Base-by-base conservation (phyloP, 140 eudicot genomes). In the Anethum foeniculum region DNA sequence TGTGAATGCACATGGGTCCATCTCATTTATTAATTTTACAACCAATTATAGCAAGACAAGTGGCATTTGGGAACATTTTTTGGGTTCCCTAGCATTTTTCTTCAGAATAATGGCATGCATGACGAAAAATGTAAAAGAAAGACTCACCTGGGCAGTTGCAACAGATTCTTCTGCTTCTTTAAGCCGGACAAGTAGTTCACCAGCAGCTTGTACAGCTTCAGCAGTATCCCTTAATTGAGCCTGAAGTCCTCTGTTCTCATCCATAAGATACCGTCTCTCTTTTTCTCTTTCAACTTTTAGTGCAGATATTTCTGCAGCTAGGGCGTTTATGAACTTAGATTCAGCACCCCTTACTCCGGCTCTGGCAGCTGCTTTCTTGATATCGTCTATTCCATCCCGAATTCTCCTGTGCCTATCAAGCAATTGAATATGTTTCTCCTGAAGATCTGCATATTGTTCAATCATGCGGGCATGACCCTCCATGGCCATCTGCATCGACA, bases 191-290 rank as follows among this genome's bases (percentile, higher is more conserved):
- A 95, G 96, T 43, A 95, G 84, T 79, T 95, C 99, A 71, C 99
- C 89, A 68, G 99, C 99, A 80, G 99, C 97, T 83, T 90, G 93
- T 75, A 95, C 92, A 80, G 99, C 99, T 79, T 95, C 99, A 73
- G 89, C 93, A 23, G 99, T 95, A 87, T 95, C 97, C 83, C 87
- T 88, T 78, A 95, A 80, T 73, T 95, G 99, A 48, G 96, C 91
- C 77, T 87, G 93, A 74, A 95, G 97, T 34, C 90, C 93, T 83
- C 83, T 92, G 75, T 81, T 92, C 87, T 95, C 99, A 71, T 95
- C 96, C 86, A 84, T 89, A 52, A 85, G 90, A 62, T 85, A 83
- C 43, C 81, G 82, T 49, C 91, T 87, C 81, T 95, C 99, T 41
- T 84, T 95, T 77, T 95, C 97, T 82, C 90, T 87, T 84, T 92